Percentiles rank a stretch among this genome's conserved stretches.
These are phyloP conservation scores for Aspergillus arachidicola DNA, from an alignment of 2,329 filamentous ascomycete species.

Conservation along the genomic window DNA sequence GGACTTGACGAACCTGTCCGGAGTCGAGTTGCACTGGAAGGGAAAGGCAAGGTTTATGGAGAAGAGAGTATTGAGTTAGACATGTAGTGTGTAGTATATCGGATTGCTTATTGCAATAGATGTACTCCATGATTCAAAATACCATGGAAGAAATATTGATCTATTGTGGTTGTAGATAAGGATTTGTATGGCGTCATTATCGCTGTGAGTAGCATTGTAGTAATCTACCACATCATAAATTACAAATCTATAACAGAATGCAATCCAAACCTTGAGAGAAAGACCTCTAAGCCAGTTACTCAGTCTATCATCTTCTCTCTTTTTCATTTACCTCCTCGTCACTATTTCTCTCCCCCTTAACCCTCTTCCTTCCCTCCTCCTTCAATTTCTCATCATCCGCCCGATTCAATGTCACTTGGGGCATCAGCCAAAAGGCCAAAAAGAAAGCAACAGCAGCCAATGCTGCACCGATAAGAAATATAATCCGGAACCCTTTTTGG, in stretches of 20 bases:
- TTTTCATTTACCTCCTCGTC: constrained; percentile 12
- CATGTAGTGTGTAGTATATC: too few species aligned
- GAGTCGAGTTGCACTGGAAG: too few species aligned
- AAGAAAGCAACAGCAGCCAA: constrained; percentile 40
- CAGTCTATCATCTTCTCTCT: neutral
- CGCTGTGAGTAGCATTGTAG: too few species aligned
- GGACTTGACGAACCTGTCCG: too few species aligned
- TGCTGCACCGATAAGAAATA: constrained; percentile 43
- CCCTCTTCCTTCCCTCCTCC: constrained; percentile 29
- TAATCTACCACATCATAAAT: neutral
- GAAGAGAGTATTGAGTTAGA: too few species aligned
- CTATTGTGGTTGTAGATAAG: too few species aligned
- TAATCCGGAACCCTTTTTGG: constrained; percentile 41
- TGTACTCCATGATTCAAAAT: too few species aligned
- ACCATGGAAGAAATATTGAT: too few species aligned
- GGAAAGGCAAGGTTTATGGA: too few species aligned
- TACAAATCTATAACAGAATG: neutral
- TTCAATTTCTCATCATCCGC: constrained; percentile 35
- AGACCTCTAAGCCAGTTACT: neutral
- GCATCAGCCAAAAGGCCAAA: constrained; percentile 39
- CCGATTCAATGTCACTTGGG: constrained; percentile 35
- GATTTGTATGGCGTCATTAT: too few species aligned
- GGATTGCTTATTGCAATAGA: too few species aligned
- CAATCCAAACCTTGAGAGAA: neutral
- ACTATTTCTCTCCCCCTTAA: constrained; percentile 18